A percentile compares a stretch with the other conserved stretches of the same genome.
Evolutionary conservation across 805 yeast species (phyloP).

Genomic region (Sugiyamaella boreocaroliniensis): DNA sequence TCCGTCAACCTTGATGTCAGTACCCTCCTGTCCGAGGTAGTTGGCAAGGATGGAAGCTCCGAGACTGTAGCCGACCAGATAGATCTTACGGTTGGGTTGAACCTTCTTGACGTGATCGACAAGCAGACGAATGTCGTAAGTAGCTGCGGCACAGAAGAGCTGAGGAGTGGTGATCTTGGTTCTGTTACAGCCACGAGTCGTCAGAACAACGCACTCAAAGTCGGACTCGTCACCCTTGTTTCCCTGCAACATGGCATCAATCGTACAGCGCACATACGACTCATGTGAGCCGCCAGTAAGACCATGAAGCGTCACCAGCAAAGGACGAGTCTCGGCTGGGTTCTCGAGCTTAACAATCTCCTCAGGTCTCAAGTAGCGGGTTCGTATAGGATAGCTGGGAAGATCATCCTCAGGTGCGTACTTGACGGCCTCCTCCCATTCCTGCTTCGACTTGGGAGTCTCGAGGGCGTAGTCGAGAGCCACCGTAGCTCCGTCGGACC

Average conservation of each 20-base stretch:
- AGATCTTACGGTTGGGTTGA: slow-evolving; percentile 61
- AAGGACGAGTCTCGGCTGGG: slow-evolving; percentile 42
- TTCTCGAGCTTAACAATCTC: slow-evolving; percentile 36
- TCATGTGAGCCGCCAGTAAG: slow-evolving; percentile 84
- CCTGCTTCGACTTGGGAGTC: slow-evolving; percentile 29
- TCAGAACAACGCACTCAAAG: slow-evolving; percentile 64
- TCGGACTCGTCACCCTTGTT: slow-evolving; percentile 26
- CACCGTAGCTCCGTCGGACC: slow-evolving; percentile 63
- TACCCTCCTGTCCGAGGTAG: slow-evolving; percentile 61
- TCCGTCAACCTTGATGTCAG: slow-evolving; percentile 37
- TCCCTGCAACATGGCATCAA: slow-evolving; percentile 10
- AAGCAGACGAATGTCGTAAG: slow-evolving; percentile 57
- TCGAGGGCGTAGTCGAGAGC: slow-evolving; percentile 68
- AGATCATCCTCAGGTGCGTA: slow-evolving; percentile 28
- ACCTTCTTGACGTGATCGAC: slow-evolving; percentile 43
- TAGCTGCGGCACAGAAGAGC: slow-evolving; percentile 65
- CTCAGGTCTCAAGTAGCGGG: slow-evolving; percentile 43
- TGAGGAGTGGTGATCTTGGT: slow-evolving; percentile 61
- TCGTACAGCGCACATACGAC: slow-evolving; percentile 53
- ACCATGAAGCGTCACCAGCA: slow-evolving; percentile 66
- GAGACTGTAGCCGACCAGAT: slow-evolving; percentile 70
- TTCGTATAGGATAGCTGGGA: slow-evolving; percentile 42
- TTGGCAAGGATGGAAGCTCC: slow-evolving; percentile 71
- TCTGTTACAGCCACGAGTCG: slow-evolving; percentile 71
- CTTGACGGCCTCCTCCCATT: slow-evolving; percentile 26